These are phyloP conservation scores for Ceratocystis lukuohia DNA, from an alignment of 2,329 filamentous ascomycete species.

Conservation along the genomic window DNA sequence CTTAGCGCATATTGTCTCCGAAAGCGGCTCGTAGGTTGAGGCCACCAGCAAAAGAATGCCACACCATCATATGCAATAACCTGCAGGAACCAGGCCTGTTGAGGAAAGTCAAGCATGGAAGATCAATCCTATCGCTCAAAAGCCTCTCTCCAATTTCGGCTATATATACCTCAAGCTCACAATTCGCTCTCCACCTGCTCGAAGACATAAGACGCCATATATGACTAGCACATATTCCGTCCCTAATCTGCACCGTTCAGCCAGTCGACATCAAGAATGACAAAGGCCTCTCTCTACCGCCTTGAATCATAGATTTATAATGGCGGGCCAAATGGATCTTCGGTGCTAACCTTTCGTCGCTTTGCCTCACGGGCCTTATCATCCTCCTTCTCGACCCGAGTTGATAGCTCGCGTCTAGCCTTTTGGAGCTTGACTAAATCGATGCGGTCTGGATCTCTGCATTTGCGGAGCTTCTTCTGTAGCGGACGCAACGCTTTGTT, in stretches of 20 bases:
- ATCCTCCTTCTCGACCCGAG: constrained; percentile 29
- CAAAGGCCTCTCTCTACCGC: not conserved
- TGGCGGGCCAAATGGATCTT: constrained; percentile 37
- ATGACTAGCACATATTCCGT: not conserved
- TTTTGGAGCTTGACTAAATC: constrained; percentile 58
- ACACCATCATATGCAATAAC: not conserved
- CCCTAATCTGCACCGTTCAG: not conserved
- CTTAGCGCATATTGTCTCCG: not conserved
- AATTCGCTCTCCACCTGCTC: not conserved
- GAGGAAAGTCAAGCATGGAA: not conserved
- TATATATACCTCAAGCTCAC: not conserved
- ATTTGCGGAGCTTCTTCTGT: constrained; percentile 57
- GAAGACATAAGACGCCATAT: not conserved
- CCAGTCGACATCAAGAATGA: not conserved
- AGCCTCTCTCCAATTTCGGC: not conserved
- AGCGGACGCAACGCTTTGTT: constrained; percentile 42
- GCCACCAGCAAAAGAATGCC: not conserved
- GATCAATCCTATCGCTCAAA: not conserved
- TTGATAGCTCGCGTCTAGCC: constrained; percentile 44
- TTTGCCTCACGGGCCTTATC: constrained; percentile 34
- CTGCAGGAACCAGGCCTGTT: not conserved
- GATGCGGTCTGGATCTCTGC: constrained; percentile 59
- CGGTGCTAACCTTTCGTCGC: constrained; percentile 33
- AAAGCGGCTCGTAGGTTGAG: not conserved
- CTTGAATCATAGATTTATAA: constrained; percentile 20